phyloP scores from a whole-genome alignment of 2,329 filamentous ascomycete genomes.

The Fusarium annulatum region DNA sequence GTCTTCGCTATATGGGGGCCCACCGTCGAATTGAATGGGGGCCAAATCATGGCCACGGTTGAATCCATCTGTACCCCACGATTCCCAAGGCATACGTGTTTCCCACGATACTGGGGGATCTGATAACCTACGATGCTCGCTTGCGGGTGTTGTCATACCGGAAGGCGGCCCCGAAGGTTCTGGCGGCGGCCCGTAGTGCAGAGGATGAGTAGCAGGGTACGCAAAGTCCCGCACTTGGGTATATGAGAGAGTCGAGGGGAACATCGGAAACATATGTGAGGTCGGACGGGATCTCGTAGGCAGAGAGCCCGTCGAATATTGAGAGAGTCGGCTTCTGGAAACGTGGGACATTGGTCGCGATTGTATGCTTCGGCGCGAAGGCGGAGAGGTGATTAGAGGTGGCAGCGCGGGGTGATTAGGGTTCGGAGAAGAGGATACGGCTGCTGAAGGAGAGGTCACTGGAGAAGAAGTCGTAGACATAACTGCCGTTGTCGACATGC shows the following conservation, averaged over 20 bases:
- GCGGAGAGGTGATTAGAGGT: slow-evolving; percentile 67
- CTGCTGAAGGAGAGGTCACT: slow-evolving; percentile 63
- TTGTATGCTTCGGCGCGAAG: slow-evolving; percentile 68
- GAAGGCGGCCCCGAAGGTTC: slow-evolving; percentile 77
- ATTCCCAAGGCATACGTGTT: slow-evolving; percentile 69
- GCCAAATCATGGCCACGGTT: slow-evolving; percentile 77
- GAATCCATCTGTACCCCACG: slow-evolving; percentile 64
- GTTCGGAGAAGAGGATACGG: slow-evolving; percentile 58
- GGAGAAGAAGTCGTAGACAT: slow-evolving; percentile 68
- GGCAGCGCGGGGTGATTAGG: slow-evolving; percentile 66
- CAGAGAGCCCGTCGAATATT: slow-evolving; percentile 79
- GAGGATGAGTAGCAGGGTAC: slow-evolving; percentile 82
- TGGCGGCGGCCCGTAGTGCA: slow-evolving; percentile 93
- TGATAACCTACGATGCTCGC: slow-evolving; percentile 83
- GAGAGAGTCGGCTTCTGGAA: slow-evolving; percentile 83
- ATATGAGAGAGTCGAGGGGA: slow-evolving; percentile 87
- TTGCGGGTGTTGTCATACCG: slow-evolving; percentile 84
- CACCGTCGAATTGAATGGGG: slow-evolving; percentile 85
- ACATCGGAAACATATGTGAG: slow-evolving; percentile 85
- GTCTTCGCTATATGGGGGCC: slow-evolving; percentile 94
- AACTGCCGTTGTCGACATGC: slow-evolving; percentile 59
- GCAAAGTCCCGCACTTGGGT: slow-evolving; percentile 96
- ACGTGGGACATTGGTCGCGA: slow-evolving; percentile 79
- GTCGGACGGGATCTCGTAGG: slow-evolving; percentile 79
- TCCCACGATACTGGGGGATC: slow-evolving; percentile 85